Percentiles rank a stretch among this genome's conserved stretches.
Conservation (phyloP, 352 stramenopile species). For the Phytophthora sp. region DNA sequence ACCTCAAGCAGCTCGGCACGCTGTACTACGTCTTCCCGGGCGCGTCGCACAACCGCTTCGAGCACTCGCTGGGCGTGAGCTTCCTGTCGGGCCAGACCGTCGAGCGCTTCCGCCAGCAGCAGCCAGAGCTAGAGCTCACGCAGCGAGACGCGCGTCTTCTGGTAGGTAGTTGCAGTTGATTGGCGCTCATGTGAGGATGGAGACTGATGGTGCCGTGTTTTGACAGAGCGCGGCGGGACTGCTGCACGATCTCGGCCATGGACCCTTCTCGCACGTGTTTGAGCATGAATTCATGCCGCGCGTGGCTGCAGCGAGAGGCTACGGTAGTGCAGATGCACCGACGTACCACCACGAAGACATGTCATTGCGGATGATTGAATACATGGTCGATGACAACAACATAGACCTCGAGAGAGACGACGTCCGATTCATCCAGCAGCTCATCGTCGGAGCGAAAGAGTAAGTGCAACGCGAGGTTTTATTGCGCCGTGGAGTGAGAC, state of each 20-base stretch:
- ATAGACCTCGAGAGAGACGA: constrained; percentile 78
- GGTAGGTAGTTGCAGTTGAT: constrained; percentile 25
- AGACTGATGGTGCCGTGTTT: not conserved
- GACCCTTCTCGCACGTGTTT: constrained; percentile 96
- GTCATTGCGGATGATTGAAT: constrained; percentile 81
- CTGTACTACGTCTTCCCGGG: constrained; percentile 89
- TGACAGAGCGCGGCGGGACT: constrained; percentile 74
- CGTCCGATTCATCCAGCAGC: constrained; percentile 78
- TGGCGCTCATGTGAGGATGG: not conserved
- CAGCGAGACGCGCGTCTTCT: constrained; percentile 78
- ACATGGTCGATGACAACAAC: constrained; percentile 81
- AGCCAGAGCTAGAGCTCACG: constrained; percentile 92
- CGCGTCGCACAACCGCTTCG: constrained; percentile 94
- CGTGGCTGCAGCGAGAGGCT: constrained; percentile 42
- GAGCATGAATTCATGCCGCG: constrained; percentile 90
- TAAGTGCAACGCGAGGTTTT: constrained; percentile 15
- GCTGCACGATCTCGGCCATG: constrained; percentile 92
- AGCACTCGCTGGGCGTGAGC: constrained; percentile 95
- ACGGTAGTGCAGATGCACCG: constrained; percentile 20
- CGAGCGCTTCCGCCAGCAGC: constrained; percentile 78
- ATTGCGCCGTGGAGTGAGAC: not conserved
- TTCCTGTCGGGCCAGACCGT: constrained; percentile 92
- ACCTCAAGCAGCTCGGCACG: constrained; percentile 95
- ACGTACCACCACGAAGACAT: constrained; percentile 86
- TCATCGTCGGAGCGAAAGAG: constrained; percentile 84